Conservation (phyloP, 805 yeast species). For the Starmerella sp. region DNA sequence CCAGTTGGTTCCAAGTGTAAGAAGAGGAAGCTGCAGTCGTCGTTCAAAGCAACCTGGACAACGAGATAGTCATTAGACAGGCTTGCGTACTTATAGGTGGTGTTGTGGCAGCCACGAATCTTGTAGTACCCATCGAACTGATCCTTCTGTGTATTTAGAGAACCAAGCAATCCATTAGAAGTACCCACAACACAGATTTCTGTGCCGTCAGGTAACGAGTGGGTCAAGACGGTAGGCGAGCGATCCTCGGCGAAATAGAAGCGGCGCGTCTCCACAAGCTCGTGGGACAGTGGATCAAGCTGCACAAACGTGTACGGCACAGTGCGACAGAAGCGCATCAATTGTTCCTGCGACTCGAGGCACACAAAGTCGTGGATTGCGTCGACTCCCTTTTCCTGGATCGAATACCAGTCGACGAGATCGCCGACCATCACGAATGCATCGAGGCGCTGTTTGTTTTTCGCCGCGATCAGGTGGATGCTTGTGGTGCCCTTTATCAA, state of each 20-base stretch:
- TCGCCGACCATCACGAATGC: conserved; percentile 1
- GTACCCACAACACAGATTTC: not conserved
- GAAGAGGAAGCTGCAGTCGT: not conserved
- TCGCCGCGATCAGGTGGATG: not conserved
- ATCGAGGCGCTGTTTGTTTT: not conserved
- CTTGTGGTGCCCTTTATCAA: not conserved
- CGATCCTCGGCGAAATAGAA: not conserved
- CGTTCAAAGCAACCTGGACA: not conserved
- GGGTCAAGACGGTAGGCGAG: not conserved
- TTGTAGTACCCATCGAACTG: not conserved
- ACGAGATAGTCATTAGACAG: not conserved
- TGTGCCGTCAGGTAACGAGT: not conserved
- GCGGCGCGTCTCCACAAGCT: not conserved
- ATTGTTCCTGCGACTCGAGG: not conserved
- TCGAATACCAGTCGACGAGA: not conserved
- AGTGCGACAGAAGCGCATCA: not conserved
- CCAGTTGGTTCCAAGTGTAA: not conserved
- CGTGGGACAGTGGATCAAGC: not conserved
- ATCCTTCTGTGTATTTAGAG: not conserved
- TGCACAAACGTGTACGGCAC: not conserved
- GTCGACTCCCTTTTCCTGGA: not conserved
- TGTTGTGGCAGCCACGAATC: not conserved
- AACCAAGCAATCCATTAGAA: not conserved
- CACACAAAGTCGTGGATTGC: not conserved
- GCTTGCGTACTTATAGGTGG: not conserved